A percentile compares a stretch with the other conserved stretches of the same genome.
Conservation (phyloP, 2,329 filamentous ascomycete genomes). For the Thermomyces lanuginosus region DNA sequence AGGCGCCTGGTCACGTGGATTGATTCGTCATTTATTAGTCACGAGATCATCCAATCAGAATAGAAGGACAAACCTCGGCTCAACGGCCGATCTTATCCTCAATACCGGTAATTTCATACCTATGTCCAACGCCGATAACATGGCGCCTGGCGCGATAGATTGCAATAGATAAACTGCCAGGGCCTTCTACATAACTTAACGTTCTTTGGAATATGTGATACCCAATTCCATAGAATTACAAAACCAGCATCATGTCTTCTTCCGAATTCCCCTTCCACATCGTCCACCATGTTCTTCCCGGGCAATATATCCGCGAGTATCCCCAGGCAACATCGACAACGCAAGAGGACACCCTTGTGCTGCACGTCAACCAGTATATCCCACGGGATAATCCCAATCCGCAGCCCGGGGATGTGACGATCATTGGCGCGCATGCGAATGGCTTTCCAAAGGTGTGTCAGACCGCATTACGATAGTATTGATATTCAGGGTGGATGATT, state of each 20-base stretch:
- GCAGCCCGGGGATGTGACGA: constrained; percentile 60
- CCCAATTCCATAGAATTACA: no score
- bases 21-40: neutral
- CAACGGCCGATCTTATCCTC: no score
- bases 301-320: constrained; percentile 70
- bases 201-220: constrained; percentile 1
- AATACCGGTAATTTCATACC: no score
- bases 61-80: constrained; percentile 1
- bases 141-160: no score
- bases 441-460: constrained; percentile 67
- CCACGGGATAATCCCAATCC: constrained; percentile 54
- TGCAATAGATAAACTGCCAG: no score
- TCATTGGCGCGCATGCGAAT: constrained; percentile 79
- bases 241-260: constrained; percentile 4
- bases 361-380: constrained; percentile 78
- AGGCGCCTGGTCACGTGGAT: constrained; percentile 6
- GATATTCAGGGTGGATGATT: neutral
- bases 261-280: constrained; percentile 30
- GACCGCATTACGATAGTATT: neutral
- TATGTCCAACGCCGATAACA: no score
- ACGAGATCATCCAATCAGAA: no score
- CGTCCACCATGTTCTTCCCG: constrained; percentile 55
- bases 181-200: constrained; percentile 1
- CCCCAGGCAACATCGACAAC: constrained; percentile 52
- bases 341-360: constrained; percentile 56